Evolutionary conservation across 495 filamentous ascomycete genomes (phyloP).

Genomic region (Aspergillus cavernicola): DNA sequence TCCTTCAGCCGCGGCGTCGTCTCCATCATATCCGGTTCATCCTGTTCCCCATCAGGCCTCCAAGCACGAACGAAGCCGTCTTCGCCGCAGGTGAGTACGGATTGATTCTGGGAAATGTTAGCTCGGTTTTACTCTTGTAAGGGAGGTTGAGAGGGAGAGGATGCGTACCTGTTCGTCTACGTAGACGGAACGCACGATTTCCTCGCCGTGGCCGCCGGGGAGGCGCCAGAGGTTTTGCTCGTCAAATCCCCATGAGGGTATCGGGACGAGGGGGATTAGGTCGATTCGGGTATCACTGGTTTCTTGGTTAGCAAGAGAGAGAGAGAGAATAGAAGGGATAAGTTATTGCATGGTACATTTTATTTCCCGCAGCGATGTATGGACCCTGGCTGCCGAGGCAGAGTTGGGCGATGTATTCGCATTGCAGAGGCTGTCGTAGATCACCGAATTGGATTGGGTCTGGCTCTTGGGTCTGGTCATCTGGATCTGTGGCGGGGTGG

Average conservation of each 20-base stretch:
- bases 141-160: not conserved
- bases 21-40: conserved; percentile 8
- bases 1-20: conserved; percentile 31
- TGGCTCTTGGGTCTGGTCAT: conserved; percentile 48
- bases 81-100: conserved; percentile 74
- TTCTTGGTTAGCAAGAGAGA: conserved; percentile 9
- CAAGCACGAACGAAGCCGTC: conserved; percentile 62
- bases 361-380: conserved; percentile 44
- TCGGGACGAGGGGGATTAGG: conserved; percentile 59
- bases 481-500: conserved; percentile 61
- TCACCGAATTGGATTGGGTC: conserved; percentile 67
- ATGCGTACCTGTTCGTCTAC: conserved; percentile 60
- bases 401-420: conserved; percentile 81
- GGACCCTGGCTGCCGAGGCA: conserved; percentile 49
- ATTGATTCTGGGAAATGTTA: conserved; percentile 49
- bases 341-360: conserved; percentile 30
- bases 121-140: not conserved
- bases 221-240: conserved; percentile 59
- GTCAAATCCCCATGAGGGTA: conserved; percentile 58
- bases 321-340: conserved; percentile 6
- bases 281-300: conserved; percentile 61
- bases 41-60: conserved; percentile 28
- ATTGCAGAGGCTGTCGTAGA: conserved; percentile 63
- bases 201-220: conserved; percentile 74
- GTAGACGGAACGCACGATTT: conserved; percentile 77